Percentiles rank a stretch among this genome's conserved stretches.
phyloP scores from a whole-genome alignment of 192 early-diverging fungal species.

The Linnemannia schmuckeri region DNA sequence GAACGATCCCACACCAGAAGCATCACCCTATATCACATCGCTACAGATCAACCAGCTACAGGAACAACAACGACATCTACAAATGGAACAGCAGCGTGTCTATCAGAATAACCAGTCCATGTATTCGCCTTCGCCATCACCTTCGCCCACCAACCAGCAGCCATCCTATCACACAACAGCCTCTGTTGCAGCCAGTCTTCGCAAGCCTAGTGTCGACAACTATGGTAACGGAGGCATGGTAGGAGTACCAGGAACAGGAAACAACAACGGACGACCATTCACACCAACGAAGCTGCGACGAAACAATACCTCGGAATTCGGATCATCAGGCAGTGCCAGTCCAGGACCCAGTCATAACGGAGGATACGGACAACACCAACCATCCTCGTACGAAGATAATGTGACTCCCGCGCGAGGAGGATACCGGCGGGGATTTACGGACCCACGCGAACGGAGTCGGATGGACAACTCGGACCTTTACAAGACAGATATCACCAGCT shows the following conservation, averaged over 20 bases:
- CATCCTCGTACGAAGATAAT: constrained; percentile 32
- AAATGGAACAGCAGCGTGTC: constrained; percentile 43
- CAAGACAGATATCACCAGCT: constrained; percentile 32
- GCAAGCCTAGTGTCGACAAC: constrained; percentile 14
- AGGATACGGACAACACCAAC: constrained; percentile 25
- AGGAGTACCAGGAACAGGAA: not conserved
- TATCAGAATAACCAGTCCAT: constrained; percentile 24
- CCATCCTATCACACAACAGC: constrained; percentile 29
- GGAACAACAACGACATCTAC: constrained; percentile 53
- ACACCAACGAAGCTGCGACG: constrained; percentile 32
- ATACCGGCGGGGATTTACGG: constrained; percentile 39
- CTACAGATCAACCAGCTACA: constrained; percentile 44
- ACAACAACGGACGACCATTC: constrained; percentile 20
- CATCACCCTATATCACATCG: constrained; percentile 34
- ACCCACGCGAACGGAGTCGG: constrained; percentile 33
- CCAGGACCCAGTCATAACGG: constrained; percentile 32
- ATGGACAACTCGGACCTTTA: constrained; percentile 44
- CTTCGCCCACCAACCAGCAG: constrained; percentile 20
- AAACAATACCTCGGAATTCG: constrained; percentile 23
- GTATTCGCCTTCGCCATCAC: constrained; percentile 27
- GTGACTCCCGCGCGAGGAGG: constrained; percentile 17
- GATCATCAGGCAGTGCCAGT: constrained; percentile 7
- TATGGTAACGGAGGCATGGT: not conserved
- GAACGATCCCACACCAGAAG: constrained; percentile 18
- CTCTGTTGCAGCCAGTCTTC: constrained; percentile 14